These are phyloP conservation scores for Amanita exitialis DNA, from an alignment of 768 basidiomycete genomes.

Conservation along the genomic window DNA sequence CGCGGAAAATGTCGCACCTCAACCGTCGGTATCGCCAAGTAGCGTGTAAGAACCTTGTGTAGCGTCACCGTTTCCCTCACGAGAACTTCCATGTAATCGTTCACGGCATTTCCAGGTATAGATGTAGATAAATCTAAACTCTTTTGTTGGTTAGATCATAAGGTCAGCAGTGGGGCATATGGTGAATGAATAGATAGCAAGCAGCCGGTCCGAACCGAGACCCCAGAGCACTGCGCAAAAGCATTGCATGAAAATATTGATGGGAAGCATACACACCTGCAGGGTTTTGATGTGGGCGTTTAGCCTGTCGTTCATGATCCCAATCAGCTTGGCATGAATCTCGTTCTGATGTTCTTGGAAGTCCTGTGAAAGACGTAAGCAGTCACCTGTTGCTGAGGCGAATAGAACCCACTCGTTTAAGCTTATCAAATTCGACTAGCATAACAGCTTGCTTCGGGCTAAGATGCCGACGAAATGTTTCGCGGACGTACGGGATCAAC, in stretches of 20 bases:
- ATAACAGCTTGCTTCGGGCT: slow-evolving; percentile 94
- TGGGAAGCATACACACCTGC: slow-evolving; percentile 37
- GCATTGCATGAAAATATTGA: background rate
- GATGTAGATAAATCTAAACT: slow-evolving; percentile 69
- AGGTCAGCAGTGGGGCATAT: background rate
- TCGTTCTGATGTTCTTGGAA: slow-evolving; percentile 99
- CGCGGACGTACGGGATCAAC: slow-evolving; percentile 92
- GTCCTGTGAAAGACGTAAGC: slow-evolving; percentile 41
- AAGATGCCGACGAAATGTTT: slow-evolving; percentile 88
- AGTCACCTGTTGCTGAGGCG: slow-evolving; percentile 5
- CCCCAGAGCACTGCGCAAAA: background rate
- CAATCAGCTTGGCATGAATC: slow-evolving; percentile 94
- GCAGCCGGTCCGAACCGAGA: background rate
- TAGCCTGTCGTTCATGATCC: slow-evolving; percentile 96
- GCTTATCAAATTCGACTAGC: slow-evolving; percentile 95
- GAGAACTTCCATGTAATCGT: slow-evolving; percentile 87
- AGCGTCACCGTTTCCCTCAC: slow-evolving; percentile 93
- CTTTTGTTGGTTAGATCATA: slow-evolving; percentile 25
- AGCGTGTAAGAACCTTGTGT: slow-evolving; percentile 92
- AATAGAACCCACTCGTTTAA: slow-evolving; percentile 68
- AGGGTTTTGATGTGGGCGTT: slow-evolving; percentile 77
- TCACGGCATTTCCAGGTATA: slow-evolving; percentile 51
- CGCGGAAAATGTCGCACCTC: slow-evolving; percentile 46
- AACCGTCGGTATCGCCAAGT: slow-evolving; percentile 67
- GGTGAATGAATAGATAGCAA: background rate